Percentiles rank a stretch among this genome's conserved stretches.
phyloP scores from a whole-genome alignment of 2,329 filamentous ascomycete genomes.

The Raffaelea ambrosiae region DNA sequence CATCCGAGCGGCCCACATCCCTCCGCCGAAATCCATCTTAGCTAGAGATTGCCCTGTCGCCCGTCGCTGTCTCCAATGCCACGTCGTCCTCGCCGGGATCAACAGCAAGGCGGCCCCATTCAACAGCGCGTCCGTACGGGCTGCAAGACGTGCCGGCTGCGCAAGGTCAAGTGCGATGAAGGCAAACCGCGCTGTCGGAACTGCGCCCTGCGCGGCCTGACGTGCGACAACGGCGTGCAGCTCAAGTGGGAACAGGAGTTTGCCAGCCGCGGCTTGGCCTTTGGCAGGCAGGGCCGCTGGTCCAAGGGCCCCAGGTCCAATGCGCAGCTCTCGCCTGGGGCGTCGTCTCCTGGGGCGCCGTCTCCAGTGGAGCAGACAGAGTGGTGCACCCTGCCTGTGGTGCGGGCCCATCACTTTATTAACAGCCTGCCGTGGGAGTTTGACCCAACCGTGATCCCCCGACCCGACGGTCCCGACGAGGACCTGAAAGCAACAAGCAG shows the following conservation, averaged over 20 bases:
- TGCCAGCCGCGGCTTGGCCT: slow-evolving; percentile 1
- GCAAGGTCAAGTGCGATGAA: slow-evolving; percentile 4
- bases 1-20: no score
- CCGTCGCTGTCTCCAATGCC: not conserved
- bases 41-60: no score
- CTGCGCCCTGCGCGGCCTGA: not conserved
- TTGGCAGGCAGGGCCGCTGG: slow-evolving; percentile 1
- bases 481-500: not conserved
- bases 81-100: not conserved
- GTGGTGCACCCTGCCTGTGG: not conserved
- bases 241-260: slow-evolving; percentile 5
- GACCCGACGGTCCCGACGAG: not conserved
- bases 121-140: slow-evolving; percentile 1
- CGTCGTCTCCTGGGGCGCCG: no score
- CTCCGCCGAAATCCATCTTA: not conserved
- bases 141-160: slow-evolving; percentile 3
- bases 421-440: slow-evolving; percentile 2
- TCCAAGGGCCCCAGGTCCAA: not conserved
- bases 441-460: not conserved
- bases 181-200: not conserved
- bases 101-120: not conserved
- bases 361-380: not conserved
- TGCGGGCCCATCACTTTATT: slow-evolving; percentile 1
- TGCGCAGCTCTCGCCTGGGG: no score
- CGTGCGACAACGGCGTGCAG: slow-evolving; percentile 1